Evolutionary conservation across 2,329 filamentous ascomycete genomes (phyloP), one percentile per base, ranked within the genome.

Genomic region (Aspergillus pseudoviridinutans): DNA sequence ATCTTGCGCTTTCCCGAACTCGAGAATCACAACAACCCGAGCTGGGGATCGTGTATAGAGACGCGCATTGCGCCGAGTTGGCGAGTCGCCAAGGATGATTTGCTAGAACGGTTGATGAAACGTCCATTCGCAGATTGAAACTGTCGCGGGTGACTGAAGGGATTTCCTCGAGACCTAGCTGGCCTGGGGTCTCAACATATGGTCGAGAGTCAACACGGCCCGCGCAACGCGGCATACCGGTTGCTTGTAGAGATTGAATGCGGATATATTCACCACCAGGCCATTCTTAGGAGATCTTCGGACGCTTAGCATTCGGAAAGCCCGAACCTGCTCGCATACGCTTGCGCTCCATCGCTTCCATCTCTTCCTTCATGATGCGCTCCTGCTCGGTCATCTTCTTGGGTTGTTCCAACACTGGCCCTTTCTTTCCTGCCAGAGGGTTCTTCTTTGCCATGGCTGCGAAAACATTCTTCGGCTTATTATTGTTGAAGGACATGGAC

Each of bases 351-450:
- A 91, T 82, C 35, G 71, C 68, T 55, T 74, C 72, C 71, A 75
- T 73, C 69, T 92, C 89, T 66, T 90, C 88, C 73, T 88, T 90
- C 92, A 96, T 96, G 67, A 94, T 95, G 54, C 88, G 83, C 75
- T 93, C 91, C 3, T 87, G 88, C 70, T 95, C 91, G 67, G 89
- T 93, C 84, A 96, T 93, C 68, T 90, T 94, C 80, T 90, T 91
- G 1, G 86, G 87, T 55, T 83, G 82, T 60, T 85, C 85, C 55
- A 74, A 71, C 22, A 73, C 70, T 3, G 84, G 76, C 10, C 79
- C 81, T 71, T 90, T 91, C 74, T 91, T 91, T 3, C 81, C 77
- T 1, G 83, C 82, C 1, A 91, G 76, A 0, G 87, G 86, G 62
- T 92, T 93, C 77, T 91, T 92, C 71, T 84, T 86, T 27, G 75